A percentile compares a stretch with the other conserved stretches of the same genome.
Conservation (phyloP, 1,284 basidiomycete species). For the Neotropicomus parvogracilis region DNA sequence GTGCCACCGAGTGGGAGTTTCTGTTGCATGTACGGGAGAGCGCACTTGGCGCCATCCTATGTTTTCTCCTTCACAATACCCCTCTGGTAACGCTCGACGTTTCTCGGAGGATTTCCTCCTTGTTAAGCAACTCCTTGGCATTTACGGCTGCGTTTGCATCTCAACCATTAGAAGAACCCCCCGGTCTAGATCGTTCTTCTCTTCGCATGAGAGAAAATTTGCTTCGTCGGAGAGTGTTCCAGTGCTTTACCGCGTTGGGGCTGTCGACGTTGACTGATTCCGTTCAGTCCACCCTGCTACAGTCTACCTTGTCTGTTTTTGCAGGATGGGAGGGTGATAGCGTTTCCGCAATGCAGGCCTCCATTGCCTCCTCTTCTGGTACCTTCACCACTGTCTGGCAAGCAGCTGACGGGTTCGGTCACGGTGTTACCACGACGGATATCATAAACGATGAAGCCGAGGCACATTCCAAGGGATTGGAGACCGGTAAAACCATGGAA, state of each 20-base stretch:
- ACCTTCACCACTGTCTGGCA: constrained; percentile 87
- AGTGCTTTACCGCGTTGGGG: constrained; percentile 85
- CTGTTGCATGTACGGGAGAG: constrained; percentile 89
- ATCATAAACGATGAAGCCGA: constrained; percentile 42
- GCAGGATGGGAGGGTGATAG: constrained; percentile 78
- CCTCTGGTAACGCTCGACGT: constrained; percentile 88
- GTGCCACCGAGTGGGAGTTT: constrained; percentile 85
- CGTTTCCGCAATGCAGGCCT: constrained; percentile 81
- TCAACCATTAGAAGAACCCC: constrained; percentile 48
- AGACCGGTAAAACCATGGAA: constrained; percentile 32
- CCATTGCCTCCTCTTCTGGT: constrained; percentile 86
- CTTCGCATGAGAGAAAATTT: constrained; percentile 81
- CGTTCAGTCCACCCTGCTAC: constrained; percentile 78
- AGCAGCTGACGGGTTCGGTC: constrained; percentile 85
- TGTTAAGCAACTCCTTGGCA: constrained; percentile 86
- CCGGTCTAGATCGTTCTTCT: constrained; percentile 48
- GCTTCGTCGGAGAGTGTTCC: constrained; percentile 81
- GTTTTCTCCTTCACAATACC: constrained; percentile 82
- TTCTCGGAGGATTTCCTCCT: constrained; percentile 79
- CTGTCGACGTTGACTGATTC: constrained; percentile 77
- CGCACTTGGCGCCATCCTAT: constrained; percentile 84
- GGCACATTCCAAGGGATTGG: constrained; percentile 28
- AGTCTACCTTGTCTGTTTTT: constrained; percentile 81
- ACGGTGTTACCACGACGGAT: constrained; percentile 81
- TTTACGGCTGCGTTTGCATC: constrained; percentile 76